Conservation (phyloP, 805 yeast genomes). For the Saccharomyces jurei region DNA sequence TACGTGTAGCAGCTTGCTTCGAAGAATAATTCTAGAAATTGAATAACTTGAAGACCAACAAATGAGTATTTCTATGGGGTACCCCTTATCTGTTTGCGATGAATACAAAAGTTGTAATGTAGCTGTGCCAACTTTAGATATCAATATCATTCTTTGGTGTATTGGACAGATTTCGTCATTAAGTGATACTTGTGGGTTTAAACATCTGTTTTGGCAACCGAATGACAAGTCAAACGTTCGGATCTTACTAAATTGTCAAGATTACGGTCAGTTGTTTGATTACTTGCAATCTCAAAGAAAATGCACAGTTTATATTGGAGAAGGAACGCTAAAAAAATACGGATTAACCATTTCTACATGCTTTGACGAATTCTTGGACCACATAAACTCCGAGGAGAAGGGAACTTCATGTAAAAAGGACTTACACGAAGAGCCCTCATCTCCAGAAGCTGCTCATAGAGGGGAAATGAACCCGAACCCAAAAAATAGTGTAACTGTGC, state of each 20-base stretch:
- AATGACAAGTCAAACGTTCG: not conserved
- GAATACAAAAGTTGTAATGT: not conserved
- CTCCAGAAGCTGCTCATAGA: not conserved
- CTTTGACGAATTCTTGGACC: not conserved
- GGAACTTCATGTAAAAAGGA: not conserved
- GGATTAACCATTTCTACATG: not conserved
- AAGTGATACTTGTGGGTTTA: not conserved
- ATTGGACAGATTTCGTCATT: not conserved
- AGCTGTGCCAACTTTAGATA: not conserved
- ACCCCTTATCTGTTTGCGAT: not conserved
- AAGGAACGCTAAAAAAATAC: not conserved
- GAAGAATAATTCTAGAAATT: not conserved
- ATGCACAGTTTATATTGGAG: not conserved
- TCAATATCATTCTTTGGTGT: not conserved
- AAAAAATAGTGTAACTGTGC: not conserved
- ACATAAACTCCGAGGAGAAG: not conserved
- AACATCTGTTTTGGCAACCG: not conserved
- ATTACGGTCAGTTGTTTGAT: not conserved
- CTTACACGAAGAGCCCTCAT: not conserved
- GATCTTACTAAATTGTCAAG: not conserved
- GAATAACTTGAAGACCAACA: not conserved
- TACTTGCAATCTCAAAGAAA: not conserved
- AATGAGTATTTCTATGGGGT: not conserved
- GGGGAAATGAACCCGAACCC: not conserved
- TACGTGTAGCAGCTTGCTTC: not conserved